Percentiles rank a stretch among this genome's conserved stretches.
These are phyloP conservation scores for Capsicum chinense DNA, from an alignment of 257 asterid species.

Conservation along the genomic window DNA sequence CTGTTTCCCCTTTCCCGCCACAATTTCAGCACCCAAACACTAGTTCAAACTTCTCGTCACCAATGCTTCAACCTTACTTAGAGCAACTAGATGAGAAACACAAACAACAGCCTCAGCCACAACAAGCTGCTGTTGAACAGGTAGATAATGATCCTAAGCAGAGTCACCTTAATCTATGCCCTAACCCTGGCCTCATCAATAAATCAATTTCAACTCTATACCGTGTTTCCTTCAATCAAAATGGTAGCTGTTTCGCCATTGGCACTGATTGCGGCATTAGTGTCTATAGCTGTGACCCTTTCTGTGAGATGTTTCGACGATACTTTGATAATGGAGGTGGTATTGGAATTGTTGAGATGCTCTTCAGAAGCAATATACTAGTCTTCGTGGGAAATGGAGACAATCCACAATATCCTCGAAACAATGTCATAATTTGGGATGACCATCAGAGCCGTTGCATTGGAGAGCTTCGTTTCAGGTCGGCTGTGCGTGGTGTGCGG, in stretches of 20 bases:
- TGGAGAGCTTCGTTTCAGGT: constrained; percentile 87
- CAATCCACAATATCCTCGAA: constrained; percentile 81
- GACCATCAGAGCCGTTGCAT: constrained; percentile 88
- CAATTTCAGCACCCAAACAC: constrained; percentile 12
- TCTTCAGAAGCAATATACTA: constrained; percentile 81
- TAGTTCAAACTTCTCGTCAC: constrained; percentile 4
- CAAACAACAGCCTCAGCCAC: constrained; percentile 25
- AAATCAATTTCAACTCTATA: constrained; percentile 37
- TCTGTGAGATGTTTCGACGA: constrained; percentile 86
- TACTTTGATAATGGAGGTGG: constrained; percentile 80
- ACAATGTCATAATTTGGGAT: constrained; percentile 92
- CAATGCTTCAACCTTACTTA: constrained; percentile 23
- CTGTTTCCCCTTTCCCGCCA: constrained; percentile 5
- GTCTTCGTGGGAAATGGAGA: constrained; percentile 84
- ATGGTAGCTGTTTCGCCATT: constrained; percentile 86
- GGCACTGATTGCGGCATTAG: constrained; percentile 88
- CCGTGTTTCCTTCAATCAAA: constrained; percentile 91
- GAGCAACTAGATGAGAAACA: neutral
- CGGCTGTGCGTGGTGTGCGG: constrained; percentile 84
- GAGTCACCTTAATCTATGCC: constrained; percentile 6
- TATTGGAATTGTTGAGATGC: constrained; percentile 89
- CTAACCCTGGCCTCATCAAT: neutral
- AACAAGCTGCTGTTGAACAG: constrained; percentile 22
- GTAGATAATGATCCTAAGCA: constrained; percentile 23
- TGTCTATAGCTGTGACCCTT: constrained; percentile 83